Conservation (phyloP, 768 basidiomycete genomes). For the Rhodotorula babjevae region DNA sequence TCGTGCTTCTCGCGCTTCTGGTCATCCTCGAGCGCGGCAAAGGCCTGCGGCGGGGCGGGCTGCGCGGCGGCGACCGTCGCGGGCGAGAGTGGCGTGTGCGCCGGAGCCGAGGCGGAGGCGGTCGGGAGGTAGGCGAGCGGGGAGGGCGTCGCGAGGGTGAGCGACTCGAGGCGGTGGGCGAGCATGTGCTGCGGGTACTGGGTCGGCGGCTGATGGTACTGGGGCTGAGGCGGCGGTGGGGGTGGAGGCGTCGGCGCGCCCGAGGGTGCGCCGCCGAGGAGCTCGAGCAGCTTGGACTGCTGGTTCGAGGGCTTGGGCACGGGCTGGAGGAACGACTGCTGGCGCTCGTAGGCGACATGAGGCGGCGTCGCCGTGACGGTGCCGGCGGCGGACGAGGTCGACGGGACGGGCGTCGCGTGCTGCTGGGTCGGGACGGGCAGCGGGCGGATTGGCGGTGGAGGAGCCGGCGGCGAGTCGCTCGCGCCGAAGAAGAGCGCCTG, state of each 20-base stretch:
- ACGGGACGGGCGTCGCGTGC: neutral
- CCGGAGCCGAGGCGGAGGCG: neutral
- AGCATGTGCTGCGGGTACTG: neutral
- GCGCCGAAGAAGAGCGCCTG: conserved; percentile 41
- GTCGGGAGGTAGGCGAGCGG: neutral
- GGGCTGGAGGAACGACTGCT: conserved; percentile 34
- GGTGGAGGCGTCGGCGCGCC: conserved; percentile 16
- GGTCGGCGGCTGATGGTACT: neutral
- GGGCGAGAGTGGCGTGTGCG: neutral
- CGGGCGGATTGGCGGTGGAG: neutral
- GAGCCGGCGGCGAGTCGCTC: neutral
- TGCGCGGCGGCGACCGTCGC: neutral
- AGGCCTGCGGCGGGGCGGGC: conserved; percentile 10
- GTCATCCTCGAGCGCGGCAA: conserved; percentile 2
- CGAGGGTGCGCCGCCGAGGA: conserved; percentile 10
- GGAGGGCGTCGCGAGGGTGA: neutral
- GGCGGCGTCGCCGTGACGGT: conserved; percentile 27
- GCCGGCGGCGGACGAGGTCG: neutral
- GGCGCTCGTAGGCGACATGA: conserved; percentile 31
- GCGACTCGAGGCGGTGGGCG: neutral
- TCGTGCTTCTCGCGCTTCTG: conserved; percentile 33
- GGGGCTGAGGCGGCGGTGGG: neutral
- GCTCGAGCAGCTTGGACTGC: conserved; percentile 25
- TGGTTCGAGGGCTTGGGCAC: conserved; percentile 16
- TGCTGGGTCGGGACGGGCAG: neutral